phyloP scores from a whole-genome alignment of 257 asterid genomes.

The Petunia secreta region DNA sequence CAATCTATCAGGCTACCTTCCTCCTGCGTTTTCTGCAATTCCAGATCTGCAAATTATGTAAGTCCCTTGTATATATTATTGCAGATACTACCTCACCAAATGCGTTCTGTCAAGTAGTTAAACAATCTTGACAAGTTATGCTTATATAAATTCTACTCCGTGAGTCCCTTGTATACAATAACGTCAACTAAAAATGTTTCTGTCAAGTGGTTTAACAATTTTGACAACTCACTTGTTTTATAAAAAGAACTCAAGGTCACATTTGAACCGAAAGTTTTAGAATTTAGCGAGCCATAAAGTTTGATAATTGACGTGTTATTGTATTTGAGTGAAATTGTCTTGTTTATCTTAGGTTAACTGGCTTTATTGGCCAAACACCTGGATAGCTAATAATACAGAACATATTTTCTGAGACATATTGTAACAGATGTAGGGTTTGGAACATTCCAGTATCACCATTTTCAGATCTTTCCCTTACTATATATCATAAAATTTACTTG shows the following conservation, averaged over 20 bases:
- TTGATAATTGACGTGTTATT: neutral
- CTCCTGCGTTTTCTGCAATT: constrained; percentile 41
- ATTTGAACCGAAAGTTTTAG: neutral
- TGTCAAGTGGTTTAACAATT: constrained; percentile 22
- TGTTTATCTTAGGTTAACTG: neutral
- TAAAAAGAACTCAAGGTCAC: neutral
- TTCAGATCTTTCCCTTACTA: constrained; percentile 3
- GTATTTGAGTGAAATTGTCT: neutral
- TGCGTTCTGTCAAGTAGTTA: constrained; percentile 14
- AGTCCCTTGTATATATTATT: constrained; percentile 31
- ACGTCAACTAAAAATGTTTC: neutral
- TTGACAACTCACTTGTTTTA: neutral
- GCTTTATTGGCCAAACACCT: neutral
- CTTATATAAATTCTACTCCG: neutral
- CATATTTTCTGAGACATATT: neutral
- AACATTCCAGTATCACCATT: constrained; percentile 19
- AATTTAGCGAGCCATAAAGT: neutral
- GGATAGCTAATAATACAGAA: neutral
- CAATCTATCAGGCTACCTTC: constrained; percentile 68
- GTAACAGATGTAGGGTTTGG: neutral
- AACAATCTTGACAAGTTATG: constrained; percentile 21
- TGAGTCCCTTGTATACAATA: neutral
- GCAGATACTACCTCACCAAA: constrained; percentile 10
- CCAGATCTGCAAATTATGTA: constrained; percentile 43
- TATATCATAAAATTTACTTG: neutral